Evolutionary conservation across 169 alveolate species (phyloP), one percentile per base, ranked within the genome.

Genomic region (Eimeria praecox): DNA sequence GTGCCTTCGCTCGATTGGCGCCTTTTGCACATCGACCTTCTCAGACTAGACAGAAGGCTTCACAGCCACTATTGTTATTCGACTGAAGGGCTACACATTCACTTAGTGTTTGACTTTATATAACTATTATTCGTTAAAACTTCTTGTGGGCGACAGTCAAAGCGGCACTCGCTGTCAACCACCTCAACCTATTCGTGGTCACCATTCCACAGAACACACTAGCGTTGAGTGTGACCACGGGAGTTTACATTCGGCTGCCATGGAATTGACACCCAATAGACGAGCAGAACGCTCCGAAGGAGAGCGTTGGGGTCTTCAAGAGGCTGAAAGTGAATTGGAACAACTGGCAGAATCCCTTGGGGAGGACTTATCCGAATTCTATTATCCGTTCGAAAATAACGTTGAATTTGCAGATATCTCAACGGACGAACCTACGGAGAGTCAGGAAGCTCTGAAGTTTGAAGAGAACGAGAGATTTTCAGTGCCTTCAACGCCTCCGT

Each of bases 371-470:
- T n/a, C 80, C 8, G 59, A 86, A 33, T 86, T 35, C 59, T 56
- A 24, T 6, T 56, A 86, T 18, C 78, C 93, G 64, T 86, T 86
- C 27, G 69, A 56, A 10, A 40, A 54, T 27, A 46, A 46, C 42
- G 71, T 86, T 46, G 78, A 46, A 5, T 86, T 86, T 42, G 93
- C 22, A 38, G 93, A 56, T 40, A 24, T 20, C 22, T n/a, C 87
- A 27, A 22, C 62, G 5, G 62, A 77, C 40, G 62, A 42, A 20
- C 40, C 80, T 3, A 18, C 0, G 77, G 80, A 69, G 35, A 16
- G 44, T 33, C 5, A 3, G 22, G 12, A 10, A 1, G 3, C 12
- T 69, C 14, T 46, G 44, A 46, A 33, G 49, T 35, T 30, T 14
- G 87, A 42, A 40, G 87, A 35, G 4, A 20, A n/a, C 18, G 40